Base-by-base conservation (phyloP, 768 basidiomycete genomes). In the Tylopilus rubrobrunneus region DNA sequence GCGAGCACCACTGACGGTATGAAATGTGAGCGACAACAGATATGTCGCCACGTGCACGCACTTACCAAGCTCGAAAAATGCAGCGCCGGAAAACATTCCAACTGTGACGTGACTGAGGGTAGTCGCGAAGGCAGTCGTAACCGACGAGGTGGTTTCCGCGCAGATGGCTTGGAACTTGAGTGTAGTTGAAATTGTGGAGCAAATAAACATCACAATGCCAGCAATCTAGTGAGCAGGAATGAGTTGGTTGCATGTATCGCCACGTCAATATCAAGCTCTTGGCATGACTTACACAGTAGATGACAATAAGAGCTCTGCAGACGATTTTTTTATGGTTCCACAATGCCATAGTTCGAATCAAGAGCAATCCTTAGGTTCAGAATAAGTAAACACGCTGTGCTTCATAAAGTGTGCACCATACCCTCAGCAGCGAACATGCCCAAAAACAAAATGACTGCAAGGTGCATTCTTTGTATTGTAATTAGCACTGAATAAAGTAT, bases 61-160 rank as follows among this genome's bases (percentile, higher is more conserved):
- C 56, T 33, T 15, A 57, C 57, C 47, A 21, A 59, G 48, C 29
- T 59, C 57, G 17, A 58, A 59, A 7, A 43, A 59, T 27, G 51
- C 51, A 23, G 56, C 48, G 5, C 56, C 44, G 6, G 45, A 58
- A 44, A 58, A 58, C 45, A 58, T 39, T 4, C 56, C 48, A 1
- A 58, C 43, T 3, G 50, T 52, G 37, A 48, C 49, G 5, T 3
- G 41, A 12, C 57, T 58, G 11, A 58, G 57, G n/a, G 37, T 7
- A 3, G 49, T 53, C 3, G 43, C 50, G 0, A 41, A 33, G 33
- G 47, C 39, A 1, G 37, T 58, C 6, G 34, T 41, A 2, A 42
- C 34, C 14, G 56, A 51, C 19, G 56, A 47, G 19, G 49, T 21
- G 7, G 45, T 44, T 36, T 52, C 49, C 9, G 23, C 36, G 44